phyloP scores from a whole-genome alignment of 306 rosid species.

The Prunus fruticosa region DNA sequence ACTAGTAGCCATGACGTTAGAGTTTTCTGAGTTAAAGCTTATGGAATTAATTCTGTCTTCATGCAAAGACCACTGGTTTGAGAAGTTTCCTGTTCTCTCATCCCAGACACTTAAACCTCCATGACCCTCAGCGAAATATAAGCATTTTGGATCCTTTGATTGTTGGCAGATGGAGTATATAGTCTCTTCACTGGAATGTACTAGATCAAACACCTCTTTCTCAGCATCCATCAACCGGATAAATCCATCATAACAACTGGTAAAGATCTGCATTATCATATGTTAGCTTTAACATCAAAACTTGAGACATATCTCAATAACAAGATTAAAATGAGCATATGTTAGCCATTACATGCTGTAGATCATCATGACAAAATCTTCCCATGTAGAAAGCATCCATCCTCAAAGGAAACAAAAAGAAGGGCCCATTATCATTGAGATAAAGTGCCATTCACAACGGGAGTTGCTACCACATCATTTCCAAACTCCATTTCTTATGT shows the following conservation, averaged over 20 bases:
- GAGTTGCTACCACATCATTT: not conserved
- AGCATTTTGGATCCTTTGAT: conserved; percentile 48
- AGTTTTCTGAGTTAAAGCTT: conserved; percentile 52
- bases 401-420: not conserved
- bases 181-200: conserved; percentile 38
- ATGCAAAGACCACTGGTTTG: conserved; percentile 61
- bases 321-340: not conserved
- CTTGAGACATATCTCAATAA: not conserved
- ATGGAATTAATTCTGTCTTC: conserved; percentile 62
- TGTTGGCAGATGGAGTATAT: conserved; percentile 61
- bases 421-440: not conserved
- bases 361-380: not conserved
- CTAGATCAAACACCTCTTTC: conserved; percentile 76
- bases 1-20: conserved; percentile 70
- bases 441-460: not conserved
- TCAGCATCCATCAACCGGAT: conserved; percentile 80
- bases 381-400: not conserved
- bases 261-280: conserved; percentile 52
- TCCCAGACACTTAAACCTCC: conserved; percentile 72
- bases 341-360: not conserved
- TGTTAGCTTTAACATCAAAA: not conserved
- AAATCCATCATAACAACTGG: conserved; percentile 73
- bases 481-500: not conserved
- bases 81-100: conserved; percentile 51
- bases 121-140: conserved; percentile 65